Conservation (phyloP, 2,329 filamentous ascomycete species). For the Pestalotiopsis sp. region DNA sequence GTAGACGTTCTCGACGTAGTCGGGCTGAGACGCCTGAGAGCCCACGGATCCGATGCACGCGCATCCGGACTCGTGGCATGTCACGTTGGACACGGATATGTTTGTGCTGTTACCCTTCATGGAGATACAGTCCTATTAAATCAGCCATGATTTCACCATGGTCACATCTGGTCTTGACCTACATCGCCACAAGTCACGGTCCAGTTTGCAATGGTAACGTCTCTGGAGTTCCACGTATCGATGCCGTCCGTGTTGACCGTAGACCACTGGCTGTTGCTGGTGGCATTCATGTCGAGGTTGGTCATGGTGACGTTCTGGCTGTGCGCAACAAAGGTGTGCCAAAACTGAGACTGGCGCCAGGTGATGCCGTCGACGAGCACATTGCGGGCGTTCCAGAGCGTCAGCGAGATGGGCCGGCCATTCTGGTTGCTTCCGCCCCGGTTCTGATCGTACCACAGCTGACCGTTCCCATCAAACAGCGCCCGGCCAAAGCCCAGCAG, state of each 20-base stretch:
- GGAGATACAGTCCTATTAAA: slow-evolving; percentile 40
- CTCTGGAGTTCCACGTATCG: slow-evolving; percentile 53
- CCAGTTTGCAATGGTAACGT: slow-evolving; percentile 48
- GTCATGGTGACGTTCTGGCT: slow-evolving; percentile 53
- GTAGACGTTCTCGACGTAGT: slow-evolving; percentile 38
- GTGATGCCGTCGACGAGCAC: slow-evolving; percentile 45
- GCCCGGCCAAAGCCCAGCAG: slow-evolving; percentile 52
- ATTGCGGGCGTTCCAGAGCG: slow-evolving; percentile 47
- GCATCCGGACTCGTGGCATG: slow-evolving; percentile 41
- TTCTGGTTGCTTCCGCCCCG: slow-evolving; percentile 41
- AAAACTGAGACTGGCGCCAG: slow-evolving; percentile 51
- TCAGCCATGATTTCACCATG: too few relatives aligned
- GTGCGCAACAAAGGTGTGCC: slow-evolving; percentile 45
- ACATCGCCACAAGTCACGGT: slow-evolving; percentile 43
- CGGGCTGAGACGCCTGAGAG: slow-evolving; percentile 33
- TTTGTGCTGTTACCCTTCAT: slow-evolving; percentile 44
- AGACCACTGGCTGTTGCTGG: slow-evolving; percentile 43
- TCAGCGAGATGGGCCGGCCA: slow-evolving; percentile 47
- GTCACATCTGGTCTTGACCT: slow-evolving; percentile 15
- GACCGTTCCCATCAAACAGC: slow-evolving; percentile 46
- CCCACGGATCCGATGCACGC: slow-evolving; percentile 40
- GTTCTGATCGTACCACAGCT: slow-evolving; percentile 49
- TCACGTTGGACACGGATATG: slow-evolving; percentile 37
- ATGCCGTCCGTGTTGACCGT: slow-evolving; percentile 54
- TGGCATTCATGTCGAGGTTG: slow-evolving; percentile 54